These are phyloP conservation scores for Talaromyces borbonicus DNA, from an alignment of 495 filamentous ascomycete species.

Conservation along the genomic window DNA sequence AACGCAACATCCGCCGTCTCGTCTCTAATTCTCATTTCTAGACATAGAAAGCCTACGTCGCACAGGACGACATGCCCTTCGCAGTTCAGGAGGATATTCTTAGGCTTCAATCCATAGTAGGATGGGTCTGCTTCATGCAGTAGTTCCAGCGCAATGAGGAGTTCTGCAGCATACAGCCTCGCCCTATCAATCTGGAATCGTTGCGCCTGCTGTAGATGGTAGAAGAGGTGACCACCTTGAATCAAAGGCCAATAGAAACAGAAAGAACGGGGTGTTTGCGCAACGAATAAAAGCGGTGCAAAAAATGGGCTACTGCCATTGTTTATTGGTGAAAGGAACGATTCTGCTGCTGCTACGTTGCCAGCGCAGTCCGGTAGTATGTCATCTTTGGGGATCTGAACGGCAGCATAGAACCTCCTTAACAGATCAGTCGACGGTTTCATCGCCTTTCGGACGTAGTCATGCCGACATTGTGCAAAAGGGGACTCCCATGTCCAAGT, in stretches of 20 bases:
- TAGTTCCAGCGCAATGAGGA: not conserved
- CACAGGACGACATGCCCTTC: not conserved
- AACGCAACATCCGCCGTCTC: not conserved
- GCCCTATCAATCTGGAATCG: constrained; percentile 1
- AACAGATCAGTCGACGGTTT: not conserved
- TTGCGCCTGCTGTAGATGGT: constrained; percentile 1
- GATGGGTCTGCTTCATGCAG: constrained; percentile 1
- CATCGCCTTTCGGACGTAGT: not conserved
- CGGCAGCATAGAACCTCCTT: not conserved
- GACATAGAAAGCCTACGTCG: not conserved
- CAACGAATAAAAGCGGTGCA: not conserved
- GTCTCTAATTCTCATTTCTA: not conserved
- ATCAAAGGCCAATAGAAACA: constrained; percentile 1
- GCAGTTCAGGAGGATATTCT: constrained; percentile 1
- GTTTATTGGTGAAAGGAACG: constrained; percentile 2
- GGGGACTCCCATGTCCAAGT: not conserved
- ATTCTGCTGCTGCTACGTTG: not conserved
- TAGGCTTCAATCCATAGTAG: constrained; percentile 3
- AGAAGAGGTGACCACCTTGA: constrained; percentile 1
- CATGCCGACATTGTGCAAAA: not conserved
- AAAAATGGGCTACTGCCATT: not conserved
- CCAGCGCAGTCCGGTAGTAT: not conserved
- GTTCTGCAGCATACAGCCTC: constrained; percentile 2
- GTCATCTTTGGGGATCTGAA: not conserved
- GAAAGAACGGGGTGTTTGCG: not conserved